Evolutionary conservation across 495 filamentous ascomycete species (phyloP).

Genomic region (Mytilinidion resinicola): DNA sequence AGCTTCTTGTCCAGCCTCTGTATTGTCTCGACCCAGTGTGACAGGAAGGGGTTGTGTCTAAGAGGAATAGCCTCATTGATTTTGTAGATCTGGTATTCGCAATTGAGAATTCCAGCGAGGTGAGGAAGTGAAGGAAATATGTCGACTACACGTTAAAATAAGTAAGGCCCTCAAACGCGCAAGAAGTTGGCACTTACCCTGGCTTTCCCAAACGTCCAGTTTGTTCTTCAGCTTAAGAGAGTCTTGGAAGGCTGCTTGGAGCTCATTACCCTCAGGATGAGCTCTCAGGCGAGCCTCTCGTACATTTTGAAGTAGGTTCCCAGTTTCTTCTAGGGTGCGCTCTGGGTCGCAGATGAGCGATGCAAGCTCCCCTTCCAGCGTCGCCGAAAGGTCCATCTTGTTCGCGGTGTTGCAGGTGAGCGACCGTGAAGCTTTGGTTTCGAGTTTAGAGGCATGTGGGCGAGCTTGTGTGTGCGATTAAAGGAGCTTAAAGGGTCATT

Average conservation of each 20-base stretch:
- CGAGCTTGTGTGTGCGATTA: neutral
- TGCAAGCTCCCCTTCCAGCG: slow-evolving; percentile 11
- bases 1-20: slow-evolving; percentile 16
- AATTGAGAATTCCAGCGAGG: slow-evolving; percentile 23
- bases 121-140: slow-evolving; percentile 1
- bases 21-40: slow-evolving; percentile 41
- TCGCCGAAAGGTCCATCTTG: slow-evolving; percentile 15
- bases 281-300: neutral
- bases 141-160: slow-evolving; percentile 1
- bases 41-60: slow-evolving; percentile 37
- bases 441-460: neutral
- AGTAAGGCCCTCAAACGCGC: neutral
- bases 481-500: neutral
- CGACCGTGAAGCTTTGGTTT: neutral
- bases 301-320: neutral
- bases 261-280: neutral
- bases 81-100: slow-evolving; percentile 28
- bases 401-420: neutral
- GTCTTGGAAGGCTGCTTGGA: slow-evolving; percentile 17
- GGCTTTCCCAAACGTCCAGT: slow-evolving; percentile 23
- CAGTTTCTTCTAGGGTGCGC: slow-evolving; percentile 1
- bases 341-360: slow-evolving; percentile 8
- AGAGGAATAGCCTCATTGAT: slow-evolving; percentile 25
- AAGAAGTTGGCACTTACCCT: slow-evolving; percentile 6
- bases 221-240: slow-evolving; percentile 25